phyloP scores from a whole-genome alignment of 2,329 filamentous ascomycete genomes.

The Drechslerella coelobrocha region DNA sequence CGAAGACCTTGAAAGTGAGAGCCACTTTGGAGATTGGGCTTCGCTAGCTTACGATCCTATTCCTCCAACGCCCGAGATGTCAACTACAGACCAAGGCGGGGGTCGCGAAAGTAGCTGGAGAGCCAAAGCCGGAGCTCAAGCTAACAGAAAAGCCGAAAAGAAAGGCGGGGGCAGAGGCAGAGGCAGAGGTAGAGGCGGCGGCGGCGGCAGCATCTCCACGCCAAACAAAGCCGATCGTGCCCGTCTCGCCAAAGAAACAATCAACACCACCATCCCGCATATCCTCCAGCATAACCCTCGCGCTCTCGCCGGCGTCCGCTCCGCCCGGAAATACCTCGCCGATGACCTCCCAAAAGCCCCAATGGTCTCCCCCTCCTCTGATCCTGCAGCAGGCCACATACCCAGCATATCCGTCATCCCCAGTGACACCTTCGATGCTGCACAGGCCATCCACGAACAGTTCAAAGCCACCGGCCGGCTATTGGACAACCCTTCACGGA shows the following conservation, averaged over 20 bases:
- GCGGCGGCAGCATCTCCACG: conserved; percentile 4
- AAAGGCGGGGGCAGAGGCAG: neutral
- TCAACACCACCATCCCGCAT: conserved; percentile 68
- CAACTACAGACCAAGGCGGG: no score
- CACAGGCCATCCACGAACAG: conserved; percentile 55
- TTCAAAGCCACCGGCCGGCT: conserved; percentile 54
- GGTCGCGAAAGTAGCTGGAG: no score
- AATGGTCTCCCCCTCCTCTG: no score
- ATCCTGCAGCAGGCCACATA: conserved; percentile 21
- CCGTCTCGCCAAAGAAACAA: conserved; percentile 65
- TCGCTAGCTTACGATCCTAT: no score
- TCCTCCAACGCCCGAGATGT: no score
- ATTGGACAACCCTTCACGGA: conserved; percentile 53
- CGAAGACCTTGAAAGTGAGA: no score
- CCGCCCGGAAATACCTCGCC: conserved; percentile 60
- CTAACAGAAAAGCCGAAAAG: no score
- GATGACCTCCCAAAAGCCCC: conserved; percentile 38
- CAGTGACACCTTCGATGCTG: conserved; percentile 65
- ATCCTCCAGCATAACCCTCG: conserved; percentile 64
- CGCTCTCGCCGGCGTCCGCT: conserved; percentile 65
- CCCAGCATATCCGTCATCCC: conserved; percentile 61
- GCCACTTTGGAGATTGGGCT: no score
- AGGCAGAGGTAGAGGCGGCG: conserved; percentile 9
- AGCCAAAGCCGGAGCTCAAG: conserved; percentile 1
- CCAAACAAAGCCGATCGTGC: conserved; percentile 57